Evolutionary conservation across 1,284 basidiomycete species (phyloP), one percentile per base, ranked within the genome.

Genomic region (Coniferiporia sulphurascens): DNA sequence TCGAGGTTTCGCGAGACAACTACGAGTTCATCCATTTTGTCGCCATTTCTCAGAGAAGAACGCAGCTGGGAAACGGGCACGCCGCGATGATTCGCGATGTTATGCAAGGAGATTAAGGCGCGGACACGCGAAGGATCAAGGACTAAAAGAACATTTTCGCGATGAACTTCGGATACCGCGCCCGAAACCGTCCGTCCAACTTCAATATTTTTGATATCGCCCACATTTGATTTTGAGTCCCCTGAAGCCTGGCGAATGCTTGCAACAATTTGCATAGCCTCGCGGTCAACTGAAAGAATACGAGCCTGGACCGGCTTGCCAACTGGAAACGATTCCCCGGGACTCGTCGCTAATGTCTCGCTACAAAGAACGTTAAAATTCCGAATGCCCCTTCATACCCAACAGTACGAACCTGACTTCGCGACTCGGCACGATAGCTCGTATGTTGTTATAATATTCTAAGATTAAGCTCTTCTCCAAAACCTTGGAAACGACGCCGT

Each of bases 1-100:
- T 92, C 93, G 1, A 85, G 77, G 70, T 94, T 95, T 67, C 93
- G 90, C n/a, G 92, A 90, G 22, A 95, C 89, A 17, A 99, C 91
- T 3, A 92, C 84, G 4, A 99, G 78, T 52, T 91, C 87, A 12
- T 86, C 77, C 21, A 99, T 73, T 63, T 79, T 79, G 56, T 94
- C 89, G 15, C 91, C 92, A 43, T 78, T 75, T 66, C 88, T 84
- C 52, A 98, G 75, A 3, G 77, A 73, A 1, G 76, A 74, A 22
- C 85, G 84, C 19, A 97, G 76, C 65, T 92, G 87, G n/a, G 87
- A 78, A 10, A 89, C 76, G 1, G 86, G 79, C 10, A 84, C 73
- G 19, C 78, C 79, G 21, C 91, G 84, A 67, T 88, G 83, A 65
- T 92, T 91, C n/a, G 95, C 93, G 50, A 98, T 78, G 65, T 93